Evolutionary conservation across 306 rosid species (phyloP), one percentile per base, ranked within the genome.

Genomic region (Luffa aegyptiaca): DNA sequence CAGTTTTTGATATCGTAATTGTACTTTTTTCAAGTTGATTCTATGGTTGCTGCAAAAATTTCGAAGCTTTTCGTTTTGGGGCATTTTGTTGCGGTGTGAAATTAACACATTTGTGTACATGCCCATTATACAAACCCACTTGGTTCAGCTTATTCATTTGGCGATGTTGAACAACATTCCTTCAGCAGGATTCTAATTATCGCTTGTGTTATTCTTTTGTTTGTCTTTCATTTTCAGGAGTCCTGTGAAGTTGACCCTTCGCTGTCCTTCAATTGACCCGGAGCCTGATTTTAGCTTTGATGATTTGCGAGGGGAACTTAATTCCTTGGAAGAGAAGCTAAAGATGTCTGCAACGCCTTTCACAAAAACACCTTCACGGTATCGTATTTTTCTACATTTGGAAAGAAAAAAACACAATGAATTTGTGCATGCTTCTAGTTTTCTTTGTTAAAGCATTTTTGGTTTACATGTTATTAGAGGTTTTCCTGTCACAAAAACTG

Each of bases 321-420:
- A 21, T 21, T 46, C 57, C 20, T 21, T 71, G 76, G 76, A 94
- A 80, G 45, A 41, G 44, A 91, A 87, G 78, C 90, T 88, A 61
- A 77, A 81, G 7, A n/a, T 68, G 39, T 85, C 90, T 81, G 80
- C 85, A 11, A 81, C 82, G 18, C 87, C 87, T 41, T 80, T 82
- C 41, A 41, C 75, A 1, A 87, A 89, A 81, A 66, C 87, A 18
- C 78, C 46, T 55, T 68, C 88, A 2, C 59, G 92, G 98, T 93
- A 79, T 70, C 21, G 31, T 5, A 44, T 48, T 78, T 80, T 77
- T 46, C 55, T 0, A 13, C 51, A 48, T 79, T 35, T 79, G 11
- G 7, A 10, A 1, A 8, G 8, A 46, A 46, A 42, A n/a, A 63
- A 16, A 17, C 16, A 45, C 2, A 45, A 44, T 44, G 62, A 57